A percentile compares a stretch with the other conserved stretches of the same genome.
Conservation (phyloP, 108 stramenopile genomes). For the Cylindrotheca closterium region DNA sequence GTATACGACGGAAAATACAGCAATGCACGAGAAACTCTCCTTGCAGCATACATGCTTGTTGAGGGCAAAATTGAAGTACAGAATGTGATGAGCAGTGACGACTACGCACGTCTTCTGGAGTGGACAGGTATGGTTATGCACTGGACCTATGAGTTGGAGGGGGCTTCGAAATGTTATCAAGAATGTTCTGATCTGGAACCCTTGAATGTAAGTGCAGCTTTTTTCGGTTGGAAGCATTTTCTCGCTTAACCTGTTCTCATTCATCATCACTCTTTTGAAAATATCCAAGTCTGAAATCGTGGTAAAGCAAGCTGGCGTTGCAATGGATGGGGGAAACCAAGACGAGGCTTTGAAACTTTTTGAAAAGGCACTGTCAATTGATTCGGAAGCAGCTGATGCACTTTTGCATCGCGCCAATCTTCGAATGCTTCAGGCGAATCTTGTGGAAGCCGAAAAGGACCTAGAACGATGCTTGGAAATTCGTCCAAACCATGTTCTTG, state of each 20-base stretch:
- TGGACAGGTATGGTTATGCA: conserved; percentile 90
- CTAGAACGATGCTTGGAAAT: conserved; percentile 68
- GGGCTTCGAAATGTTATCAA: conserved; percentile 68
- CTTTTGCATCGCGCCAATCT: conserved; percentile 87
- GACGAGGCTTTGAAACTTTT: conserved; percentile 71
- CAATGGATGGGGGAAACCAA: conserved; percentile 83
- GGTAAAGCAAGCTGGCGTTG: conserved; percentile 87
- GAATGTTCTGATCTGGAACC: conserved; percentile 77
- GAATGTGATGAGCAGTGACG: conserved; percentile 60
- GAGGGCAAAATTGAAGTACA: conserved; percentile 39
- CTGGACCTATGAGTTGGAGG: conserved; percentile 85
- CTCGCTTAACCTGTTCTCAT: conserved; percentile 2
- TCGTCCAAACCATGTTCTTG: conserved; percentile 82
- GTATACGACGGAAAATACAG: conserved; percentile 71
- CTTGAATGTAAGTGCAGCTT: conserved; percentile 58
- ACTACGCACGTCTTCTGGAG: conserved; percentile 75
- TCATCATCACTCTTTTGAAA: neutral
- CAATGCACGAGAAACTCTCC: conserved; percentile 61
- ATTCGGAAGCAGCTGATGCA: conserved; percentile 79
- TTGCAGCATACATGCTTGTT: conserved; percentile 56
- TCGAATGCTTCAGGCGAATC: conserved; percentile 70
- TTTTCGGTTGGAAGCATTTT: neutral
- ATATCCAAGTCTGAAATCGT: conserved; percentile 58
- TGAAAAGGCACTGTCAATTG: conserved; percentile 65
- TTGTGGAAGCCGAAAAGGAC: conserved; percentile 68